phyloP scores from a whole-genome alignment of 2,329 filamentous ascomycete genomes.

The Colletotrichum tofieldiae region DNA sequence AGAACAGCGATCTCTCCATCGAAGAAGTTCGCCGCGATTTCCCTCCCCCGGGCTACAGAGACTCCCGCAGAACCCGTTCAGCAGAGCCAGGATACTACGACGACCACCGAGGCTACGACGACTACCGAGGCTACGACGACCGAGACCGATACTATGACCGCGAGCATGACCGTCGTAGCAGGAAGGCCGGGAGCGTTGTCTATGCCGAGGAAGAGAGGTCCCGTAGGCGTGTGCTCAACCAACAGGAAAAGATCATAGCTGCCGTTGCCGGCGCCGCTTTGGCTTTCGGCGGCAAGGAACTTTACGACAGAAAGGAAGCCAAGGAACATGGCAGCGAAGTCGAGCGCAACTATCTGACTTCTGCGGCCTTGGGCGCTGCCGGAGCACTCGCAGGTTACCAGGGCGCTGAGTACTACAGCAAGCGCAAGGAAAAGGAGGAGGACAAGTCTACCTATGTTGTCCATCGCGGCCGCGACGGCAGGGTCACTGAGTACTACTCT shows the following conservation, averaged over 20 bases:
- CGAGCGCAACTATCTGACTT: slow-evolving; percentile 72
- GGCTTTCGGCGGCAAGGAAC: slow-evolving; percentile 76
- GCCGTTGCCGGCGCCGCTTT: slow-evolving; percentile 76
- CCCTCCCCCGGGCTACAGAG: slow-evolving; percentile 76
- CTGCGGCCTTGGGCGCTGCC: slow-evolving; percentile 74
- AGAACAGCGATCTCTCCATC: slow-evolving; percentile 82
- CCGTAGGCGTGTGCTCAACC: slow-evolving; percentile 67
- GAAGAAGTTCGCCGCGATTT: slow-evolving; percentile 91
- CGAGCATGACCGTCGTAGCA: slow-evolving; percentile 64
- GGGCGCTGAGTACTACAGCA: slow-evolving; percentile 75
- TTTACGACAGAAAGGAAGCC: slow-evolving; percentile 75
- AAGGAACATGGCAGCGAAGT: slow-evolving; percentile 65
- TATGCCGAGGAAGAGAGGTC: slow-evolving; percentile 71
- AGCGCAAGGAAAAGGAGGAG: slow-evolving; percentile 69
- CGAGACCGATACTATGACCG: slow-evolving; percentile 64
- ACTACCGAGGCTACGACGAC: slow-evolving; percentile 61
- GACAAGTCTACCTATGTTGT: slow-evolving; percentile 68
- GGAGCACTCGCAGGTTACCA: slow-evolving; percentile 76
- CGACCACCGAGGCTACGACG: slow-evolving; percentile 63
- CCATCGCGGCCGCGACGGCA: slow-evolving; percentile 69
- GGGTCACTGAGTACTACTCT: slow-evolving; percentile 69
- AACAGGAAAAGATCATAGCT: slow-evolving; percentile 77
- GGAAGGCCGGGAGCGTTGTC: slow-evolving; percentile 65
- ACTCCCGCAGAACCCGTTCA: slow-evolving; percentile 75
- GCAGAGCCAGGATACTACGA: slow-evolving; percentile 74